Base-by-base conservation (phyloP, 352 stramenopile genomes). In the Achlya hypogyna region DNA sequence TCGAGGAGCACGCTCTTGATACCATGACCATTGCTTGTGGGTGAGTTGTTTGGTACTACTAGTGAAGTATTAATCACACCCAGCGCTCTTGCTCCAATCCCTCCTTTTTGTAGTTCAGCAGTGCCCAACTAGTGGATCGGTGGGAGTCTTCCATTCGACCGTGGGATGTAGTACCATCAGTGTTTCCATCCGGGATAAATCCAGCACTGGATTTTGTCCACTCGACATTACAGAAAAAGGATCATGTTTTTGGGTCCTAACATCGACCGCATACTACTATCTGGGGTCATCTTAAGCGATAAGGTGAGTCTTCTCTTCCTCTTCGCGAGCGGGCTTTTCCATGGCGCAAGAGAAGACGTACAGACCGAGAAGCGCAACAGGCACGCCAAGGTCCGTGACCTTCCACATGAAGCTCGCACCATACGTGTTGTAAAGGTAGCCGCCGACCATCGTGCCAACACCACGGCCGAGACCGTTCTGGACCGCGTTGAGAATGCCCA, bases 371-470 rank as follows among this genome's bases (percentile, higher is more conserved):
- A 72, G 54, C 14, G 58, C 49, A 4, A 72, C 4, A 0, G 62
- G 68, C 23, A 72, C 68, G 14, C 68, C 59, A 25, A 72, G 27
- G 32, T 72, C 47, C n/a, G 62, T 70, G 35, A 45, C 27, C 32
- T 34, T 43, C 82, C 81, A 91, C 82, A 91, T 91, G 28, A 65
- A 51, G 18, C 78, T 74, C 1, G 72, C 67, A 1, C 82, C 81
- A 53, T 78, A 87, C 28, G 78, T 72, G 40, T 91, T 69, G 65
- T 91, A 91, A 54, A 89, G 72, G 74, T 82, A 89, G 25, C 82
- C 82, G 25, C 82, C 82, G 62, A 82, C 75, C 9, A 91, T 72
- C 22, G 81, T 88, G 28, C 80, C 82, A 29, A 74, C 73, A 18
- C 78, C 82, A 58, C 79, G 75, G 16, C 82, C 82, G 52, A 89